Evolutionary conservation across 2,329 filamentous ascomycete species (phyloP).

Genomic region (Teratosphaeria viscida): DNA sequence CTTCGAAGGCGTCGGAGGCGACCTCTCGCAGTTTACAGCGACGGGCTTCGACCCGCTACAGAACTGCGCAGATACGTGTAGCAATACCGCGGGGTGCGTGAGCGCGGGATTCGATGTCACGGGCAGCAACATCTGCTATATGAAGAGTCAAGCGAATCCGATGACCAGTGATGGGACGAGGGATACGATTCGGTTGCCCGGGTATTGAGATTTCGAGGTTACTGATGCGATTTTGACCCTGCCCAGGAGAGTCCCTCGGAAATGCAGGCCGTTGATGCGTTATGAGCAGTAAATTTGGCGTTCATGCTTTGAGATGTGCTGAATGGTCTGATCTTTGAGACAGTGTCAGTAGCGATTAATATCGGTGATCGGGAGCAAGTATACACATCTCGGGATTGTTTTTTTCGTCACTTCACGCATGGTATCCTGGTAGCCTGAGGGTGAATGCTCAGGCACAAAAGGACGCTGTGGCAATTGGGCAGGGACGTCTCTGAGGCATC

Average conservation of each 20-base stretch:
- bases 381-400: too few relatives aligned
- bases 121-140: background rate
- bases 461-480: too few relatives aligned
- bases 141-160: background rate
- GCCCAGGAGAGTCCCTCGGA: background rate
- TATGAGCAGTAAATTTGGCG: background rate
- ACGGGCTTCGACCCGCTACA: background rate
- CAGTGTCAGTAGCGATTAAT: too few relatives aligned
- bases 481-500: too few relatives aligned
- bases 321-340: background rate
- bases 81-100: background rate
- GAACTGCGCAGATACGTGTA: background rate
- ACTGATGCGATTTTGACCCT: background rate
- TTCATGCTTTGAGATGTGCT: background rate
- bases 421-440: too few relatives aligned
- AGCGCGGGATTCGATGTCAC: background rate
- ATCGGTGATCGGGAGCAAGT: too few relatives aligned
- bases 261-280: background rate
- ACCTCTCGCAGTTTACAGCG: background rate
- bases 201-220: background rate
- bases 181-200: background rate
- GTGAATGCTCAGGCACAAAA: too few relatives aligned
- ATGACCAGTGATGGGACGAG: background rate
- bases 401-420: too few relatives aligned
- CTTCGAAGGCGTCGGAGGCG: background rate